phyloP scores from a whole-genome alignment of 106 monocot species.

The Gastrodia elata region DNA sequence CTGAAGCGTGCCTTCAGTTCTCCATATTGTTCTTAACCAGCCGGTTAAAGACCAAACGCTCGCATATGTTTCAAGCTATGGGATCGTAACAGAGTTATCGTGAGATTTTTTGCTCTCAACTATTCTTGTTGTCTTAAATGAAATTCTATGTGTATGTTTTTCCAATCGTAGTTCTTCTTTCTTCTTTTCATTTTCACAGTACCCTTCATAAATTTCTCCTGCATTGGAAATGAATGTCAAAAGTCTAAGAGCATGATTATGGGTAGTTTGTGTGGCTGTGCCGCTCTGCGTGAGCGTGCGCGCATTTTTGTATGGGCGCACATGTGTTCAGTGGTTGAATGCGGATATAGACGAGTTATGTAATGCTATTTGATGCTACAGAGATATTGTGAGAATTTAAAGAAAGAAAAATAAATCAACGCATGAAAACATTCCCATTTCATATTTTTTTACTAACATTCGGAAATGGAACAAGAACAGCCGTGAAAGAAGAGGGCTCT shows the following conservation, averaged over 20 bases:
- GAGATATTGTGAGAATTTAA: too few relatives aligned
- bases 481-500: too few relatives aligned
- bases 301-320: too few relatives aligned
- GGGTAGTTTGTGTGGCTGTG: too few relatives aligned
- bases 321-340: too few relatives aligned
- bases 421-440: too few relatives aligned
- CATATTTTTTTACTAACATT: neutral
- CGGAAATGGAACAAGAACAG: too few relatives aligned
- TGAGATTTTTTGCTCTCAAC: slow-evolving; percentile 14
- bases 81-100: slow-evolving; percentile 75
- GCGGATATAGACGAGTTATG: too few relatives aligned
- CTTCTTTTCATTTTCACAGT: neutral
- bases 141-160: neutral
- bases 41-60: slow-evolving; percentile 48
- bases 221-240: neutral
- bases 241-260: too few relatives aligned
- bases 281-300: too few relatives aligned
- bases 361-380: too few relatives aligned
- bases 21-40: slow-evolving; percentile 76
- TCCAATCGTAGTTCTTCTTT: neutral
- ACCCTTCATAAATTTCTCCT: neutral
- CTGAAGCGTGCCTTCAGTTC: slow-evolving; percentile 50
- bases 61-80: slow-evolving; percentile 54
- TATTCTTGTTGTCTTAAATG: neutral
- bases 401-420: too few relatives aligned